Evolutionary conservation across 192 early-diverging fungal genomes (phyloP).

Genomic region (Backusella tarrabulga): DNA sequence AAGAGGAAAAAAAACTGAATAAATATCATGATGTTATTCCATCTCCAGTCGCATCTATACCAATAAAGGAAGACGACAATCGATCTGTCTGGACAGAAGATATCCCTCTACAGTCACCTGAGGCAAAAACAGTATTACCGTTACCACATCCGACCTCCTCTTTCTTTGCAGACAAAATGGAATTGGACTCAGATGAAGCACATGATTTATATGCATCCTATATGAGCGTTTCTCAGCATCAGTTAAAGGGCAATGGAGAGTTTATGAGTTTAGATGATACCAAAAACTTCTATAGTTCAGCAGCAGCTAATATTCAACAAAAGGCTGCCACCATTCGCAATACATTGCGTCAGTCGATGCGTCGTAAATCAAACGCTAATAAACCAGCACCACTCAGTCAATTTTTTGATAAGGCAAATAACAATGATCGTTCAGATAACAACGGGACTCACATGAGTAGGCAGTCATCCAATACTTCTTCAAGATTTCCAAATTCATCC

Average conservation of each 20-base stretch:
- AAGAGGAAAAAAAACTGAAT: not conserved
- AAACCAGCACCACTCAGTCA: not conserved
- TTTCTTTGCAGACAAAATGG: constrained; percentile 24
- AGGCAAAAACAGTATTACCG: not conserved
- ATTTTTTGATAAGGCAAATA: constrained; percentile 4
- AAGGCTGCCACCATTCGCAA: constrained; percentile 17
- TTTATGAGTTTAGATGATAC: constrained; percentile 14
- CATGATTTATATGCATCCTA: constrained; percentile 11
- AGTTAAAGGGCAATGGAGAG: not conserved
- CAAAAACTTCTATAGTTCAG: not conserved
- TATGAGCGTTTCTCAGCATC: not conserved
- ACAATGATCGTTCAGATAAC: not conserved
- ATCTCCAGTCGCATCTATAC: not conserved
- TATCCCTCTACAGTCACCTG: not conserved
- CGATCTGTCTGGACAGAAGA: constrained; percentile 3
- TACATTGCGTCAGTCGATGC: constrained; percentile 18
- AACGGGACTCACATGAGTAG: constrained; percentile 6
- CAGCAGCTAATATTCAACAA: constrained; percentile 14
- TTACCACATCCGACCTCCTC: constrained; percentile 11
- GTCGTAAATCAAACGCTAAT: constrained; percentile 10
- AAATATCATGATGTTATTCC: not conserved
- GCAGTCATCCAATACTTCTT: constrained; percentile 8
- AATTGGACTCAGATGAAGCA: constrained; percentile 21
- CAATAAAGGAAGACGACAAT: not conserved
- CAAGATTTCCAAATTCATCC: constrained; percentile 9